Evolutionary conservation across 2,329 filamentous ascomycete species (phyloP).

Genomic region (Ceratocystis cacaofunesta): DNA sequence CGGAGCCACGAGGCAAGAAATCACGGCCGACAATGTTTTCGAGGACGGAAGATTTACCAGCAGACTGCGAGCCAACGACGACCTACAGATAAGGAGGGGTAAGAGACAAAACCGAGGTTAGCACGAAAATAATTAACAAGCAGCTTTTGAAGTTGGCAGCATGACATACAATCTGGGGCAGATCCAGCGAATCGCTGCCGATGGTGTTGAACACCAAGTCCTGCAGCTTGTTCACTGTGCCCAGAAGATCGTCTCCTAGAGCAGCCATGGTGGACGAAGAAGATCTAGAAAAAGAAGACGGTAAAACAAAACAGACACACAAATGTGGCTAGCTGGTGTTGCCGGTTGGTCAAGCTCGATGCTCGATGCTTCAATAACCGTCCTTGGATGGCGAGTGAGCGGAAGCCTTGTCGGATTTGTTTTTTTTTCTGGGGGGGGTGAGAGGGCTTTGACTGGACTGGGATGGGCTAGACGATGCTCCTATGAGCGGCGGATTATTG

Average conservation of each 20-base stretch:
- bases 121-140: constrained; percentile 14
- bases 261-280: constrained; percentile 55
- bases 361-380: background rate
- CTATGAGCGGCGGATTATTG: background rate
- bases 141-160: background rate
- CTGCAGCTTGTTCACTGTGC: constrained; percentile 94
- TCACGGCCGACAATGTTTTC: constrained; percentile 98
- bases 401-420: background rate
- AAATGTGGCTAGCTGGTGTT: background rate
- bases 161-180: constrained; percentile 82
- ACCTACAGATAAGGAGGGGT: constrained; percentile 42
- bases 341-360: background rate
- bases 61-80: constrained; percentile 94
- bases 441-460: background rate
- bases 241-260: constrained; percentile 87
- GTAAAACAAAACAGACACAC: constrained; percentile 9
- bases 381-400: background rate
- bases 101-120: constrained; percentile 17
- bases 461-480: background rate
- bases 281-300: background rate
- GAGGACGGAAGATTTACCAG: constrained; percentile 93
- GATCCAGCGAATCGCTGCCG: constrained; percentile 91
- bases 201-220: constrained; percentile 99
- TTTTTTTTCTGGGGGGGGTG: background rate
- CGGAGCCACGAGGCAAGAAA: constrained; percentile 88